Conservation (phyloP, 805 yeast species). For the Alloascoidea africana region DNA sequence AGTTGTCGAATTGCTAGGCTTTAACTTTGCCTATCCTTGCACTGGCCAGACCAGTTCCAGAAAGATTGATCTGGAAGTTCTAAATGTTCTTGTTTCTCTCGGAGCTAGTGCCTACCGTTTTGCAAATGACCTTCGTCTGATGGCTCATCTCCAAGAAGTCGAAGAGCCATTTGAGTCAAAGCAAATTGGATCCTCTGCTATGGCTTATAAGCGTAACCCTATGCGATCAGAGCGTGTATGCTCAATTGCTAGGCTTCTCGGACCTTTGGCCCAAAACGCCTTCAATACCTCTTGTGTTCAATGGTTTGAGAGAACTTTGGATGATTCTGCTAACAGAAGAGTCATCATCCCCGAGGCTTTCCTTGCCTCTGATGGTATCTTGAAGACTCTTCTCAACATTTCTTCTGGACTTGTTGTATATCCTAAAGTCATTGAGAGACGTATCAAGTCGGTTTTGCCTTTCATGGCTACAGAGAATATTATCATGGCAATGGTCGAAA, state of each 20-base stretch:
- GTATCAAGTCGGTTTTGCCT: constrained; percentile 88
- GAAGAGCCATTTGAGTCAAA: constrained; percentile 98
- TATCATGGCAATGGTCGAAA: constrained; percentile 99
- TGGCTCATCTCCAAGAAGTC: constrained; percentile 92
- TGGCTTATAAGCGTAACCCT: constrained; percentile 99
- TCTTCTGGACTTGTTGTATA: constrained; percentile 93
- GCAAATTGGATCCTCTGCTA: constrained; percentile 97
- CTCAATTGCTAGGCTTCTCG: constrained; percentile 93
- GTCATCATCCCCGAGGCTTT: constrained; percentile 94
- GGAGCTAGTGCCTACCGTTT: constrained; percentile 96
- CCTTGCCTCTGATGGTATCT: constrained; percentile 85
- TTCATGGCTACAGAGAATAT: constrained; percentile 99
- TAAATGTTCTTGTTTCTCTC: constrained; percentile 84
- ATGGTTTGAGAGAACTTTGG: constrained; percentile 98
- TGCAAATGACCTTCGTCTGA: constrained; percentile 91
- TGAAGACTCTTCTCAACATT: constrained; percentile 81
- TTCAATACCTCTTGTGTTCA: constrained; percentile 95
- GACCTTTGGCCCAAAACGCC: constrained; percentile 83
- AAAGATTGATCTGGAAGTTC: constrained; percentile 89
- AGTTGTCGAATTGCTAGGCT: constrained; percentile 87
- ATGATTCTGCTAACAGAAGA: constrained; percentile 96
- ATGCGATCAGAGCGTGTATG: constrained; percentile 99
- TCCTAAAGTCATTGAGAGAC: constrained; percentile 96
- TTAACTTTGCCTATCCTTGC: constrained; percentile 89
- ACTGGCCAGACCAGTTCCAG: constrained; percentile 99